These are phyloP conservation scores for Daldinia caldariorum DNA, from an alignment of 495 filamentous ascomycete genomes.

Conservation along the genomic window DNA sequence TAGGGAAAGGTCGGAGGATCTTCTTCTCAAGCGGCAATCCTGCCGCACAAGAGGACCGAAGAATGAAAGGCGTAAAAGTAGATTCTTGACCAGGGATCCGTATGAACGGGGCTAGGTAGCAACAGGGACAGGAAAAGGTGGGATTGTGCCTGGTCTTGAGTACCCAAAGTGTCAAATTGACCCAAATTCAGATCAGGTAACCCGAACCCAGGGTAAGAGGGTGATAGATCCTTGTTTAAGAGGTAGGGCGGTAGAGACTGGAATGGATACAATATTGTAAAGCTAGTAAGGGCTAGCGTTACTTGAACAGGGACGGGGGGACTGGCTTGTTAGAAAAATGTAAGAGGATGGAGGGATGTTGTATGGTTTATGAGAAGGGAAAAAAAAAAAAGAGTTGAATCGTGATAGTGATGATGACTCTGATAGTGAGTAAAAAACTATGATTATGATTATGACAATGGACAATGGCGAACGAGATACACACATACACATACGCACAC, in stretches of 20 bases:
- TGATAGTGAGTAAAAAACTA: neutral
- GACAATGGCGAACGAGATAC: conserved; percentile 7
- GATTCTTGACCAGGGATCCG: conserved; percentile 21
- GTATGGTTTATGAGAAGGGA: neutral
- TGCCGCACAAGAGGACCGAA: conserved; percentile 39
- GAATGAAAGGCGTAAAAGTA: conserved; percentile 33
- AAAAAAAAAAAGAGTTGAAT: neutral
- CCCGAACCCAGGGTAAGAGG: conserved; percentile 40
- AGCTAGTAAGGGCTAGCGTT: conserved; percentile 31
- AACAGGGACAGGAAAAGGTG: conserved; percentile 37
- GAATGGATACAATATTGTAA: conserved; percentile 21
- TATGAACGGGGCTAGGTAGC: conserved; percentile 33
- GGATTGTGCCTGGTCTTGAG: conserved; percentile 40
- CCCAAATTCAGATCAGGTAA: conserved; percentile 44
- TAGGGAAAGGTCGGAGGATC: conserved; percentile 33
- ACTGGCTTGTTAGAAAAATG: conserved; percentile 1
- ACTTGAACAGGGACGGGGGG: conserved; percentile 13
- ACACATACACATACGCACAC: conserved; percentile 6
- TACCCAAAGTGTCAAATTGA: conserved; percentile 37
- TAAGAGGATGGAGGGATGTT: neutral
- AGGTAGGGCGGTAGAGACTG: conserved; percentile 40
- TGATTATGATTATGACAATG: neutral
- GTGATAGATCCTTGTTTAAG: conserved; percentile 30
- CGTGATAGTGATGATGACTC: neutral
- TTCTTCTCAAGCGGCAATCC: conserved; percentile 18